Base-by-base conservation (phyloP, 192 early-diverging fungal genomes). In the Coemansia erecta region DNA sequence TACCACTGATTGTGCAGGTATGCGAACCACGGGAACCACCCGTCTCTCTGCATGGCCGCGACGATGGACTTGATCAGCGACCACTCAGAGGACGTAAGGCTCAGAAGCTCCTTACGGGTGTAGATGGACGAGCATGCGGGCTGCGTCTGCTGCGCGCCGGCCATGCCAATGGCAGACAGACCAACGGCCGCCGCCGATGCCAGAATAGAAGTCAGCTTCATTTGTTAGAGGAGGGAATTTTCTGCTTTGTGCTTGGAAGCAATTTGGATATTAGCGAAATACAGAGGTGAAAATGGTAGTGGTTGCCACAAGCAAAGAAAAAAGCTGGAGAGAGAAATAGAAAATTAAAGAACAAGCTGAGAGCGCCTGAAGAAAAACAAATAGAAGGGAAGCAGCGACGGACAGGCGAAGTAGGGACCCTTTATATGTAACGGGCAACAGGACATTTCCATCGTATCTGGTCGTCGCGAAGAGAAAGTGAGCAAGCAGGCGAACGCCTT, bases 21-120 rank as follows among this genome's bases (percentile, higher is more conserved):
- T 14, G 70, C 46, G 35, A 79, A 79, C 76, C 76, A 79, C n/a
- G 21, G 31, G 41, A 70, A 73, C 76, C 76, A 79, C 9, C 76
- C 76, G 33, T 79, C 66, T 11, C 64, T 54, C 56, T 79, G 70
- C 76, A 79, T 79, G 33, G 64, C 60, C 4, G 59, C 43, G 51
- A 73, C 21, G 45, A 79, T 60, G 17, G 50, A 37, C 41, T 48
- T 62, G 58, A 55, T 33, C 33, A 64, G 41, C 23, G 40, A 51
- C 76, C 70, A 73, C 37, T 79, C 61, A 42, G 47, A 44, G 40
- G 61, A 18, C 3, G 70, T 59, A 56, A 79, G 65, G 50, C 70
- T 79, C 49, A 68, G 70, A 9, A 79, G 15, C 63, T 79, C 76
- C 33, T 68, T 63, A 50, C 76, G 76, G 2, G 76, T 79, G 70